These are phyloP conservation scores for Pezicula neosporulosa DNA, from an alignment of 2,329 filamentous ascomycete species.

Conservation along the genomic window DNA sequence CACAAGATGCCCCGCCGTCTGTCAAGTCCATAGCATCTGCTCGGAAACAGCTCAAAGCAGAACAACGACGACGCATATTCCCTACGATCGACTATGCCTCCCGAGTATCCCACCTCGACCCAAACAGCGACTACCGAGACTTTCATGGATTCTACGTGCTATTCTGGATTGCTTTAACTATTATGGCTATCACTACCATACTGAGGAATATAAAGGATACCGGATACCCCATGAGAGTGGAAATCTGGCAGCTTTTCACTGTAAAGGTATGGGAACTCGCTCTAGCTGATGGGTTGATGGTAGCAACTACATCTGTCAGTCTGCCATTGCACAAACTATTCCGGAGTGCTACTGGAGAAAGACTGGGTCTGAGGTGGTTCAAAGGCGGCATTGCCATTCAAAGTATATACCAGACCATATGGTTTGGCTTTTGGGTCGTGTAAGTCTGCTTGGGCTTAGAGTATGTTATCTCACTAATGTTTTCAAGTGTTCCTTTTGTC, in stretches of 20 bases:
- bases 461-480: constrained; percentile 15
- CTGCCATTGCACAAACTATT: constrained; percentile 71
- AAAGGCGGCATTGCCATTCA: constrained; percentile 77
- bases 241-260: constrained; percentile 86
- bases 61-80: constrained; percentile 81
- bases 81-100: constrained; percentile 89
- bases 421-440: constrained; percentile 80
- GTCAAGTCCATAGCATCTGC: constrained; percentile 81
- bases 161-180: constrained; percentile 95
- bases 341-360: constrained; percentile 46
- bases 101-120: constrained; percentile 93
- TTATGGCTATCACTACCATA: constrained; percentile 96
- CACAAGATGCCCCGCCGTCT: constrained; percentile 90
- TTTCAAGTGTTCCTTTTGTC: constrained; percentile 67
- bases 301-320: constrained; percentile 66
- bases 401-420: constrained; percentile 73
- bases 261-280: constrained; percentile 86
- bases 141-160: constrained; percentile 97
- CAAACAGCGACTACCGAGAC: constrained; percentile 84
- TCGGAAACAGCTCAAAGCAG: constrained; percentile 76
- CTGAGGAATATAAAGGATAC: constrained; percentile 92
- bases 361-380: constrained; percentile 64
- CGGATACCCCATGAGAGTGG: constrained; percentile 76
- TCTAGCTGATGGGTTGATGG: constrained; percentile 82
- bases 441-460: constrained; percentile 30